Base-by-base conservation (phyloP, 306 rosid genomes). In the Spatholobus suberectus region DNA sequence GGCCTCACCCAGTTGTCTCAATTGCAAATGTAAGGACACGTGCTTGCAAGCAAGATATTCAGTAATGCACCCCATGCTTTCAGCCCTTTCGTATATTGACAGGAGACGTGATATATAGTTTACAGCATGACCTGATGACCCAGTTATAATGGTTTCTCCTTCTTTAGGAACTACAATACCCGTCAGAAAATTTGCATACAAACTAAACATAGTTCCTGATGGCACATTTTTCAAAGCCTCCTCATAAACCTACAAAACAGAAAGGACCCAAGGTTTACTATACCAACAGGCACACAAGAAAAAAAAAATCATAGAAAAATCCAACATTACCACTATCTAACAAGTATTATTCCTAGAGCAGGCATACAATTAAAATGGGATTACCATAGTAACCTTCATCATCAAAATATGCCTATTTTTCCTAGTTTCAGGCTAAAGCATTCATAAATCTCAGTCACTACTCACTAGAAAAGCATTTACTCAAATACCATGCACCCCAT, bases 1-100 rank as follows among this genome's bases (percentile, higher is more conserved):
- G 20, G 96, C 98, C 76, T 92, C 93, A 5, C 88, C 92, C 76
- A 90, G 41, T 76, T 83, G 87, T 77, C 96, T 91, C 70, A 89
- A 71, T 75, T 91, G 96, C 87, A 93, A 80, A 90, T 84, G 73
- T 38, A 93, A 77, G 62, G 92, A 84, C 63, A 96, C 73, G 8
- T 90, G 85, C 59, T 91, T 89, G 76, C 91, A 90, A 34, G 89
- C 94, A 85, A 91, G 90, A 79, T 91, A 91, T 61, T 91, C 97
- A 10, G 93, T 89, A 18, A 87, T 70, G 83, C 85, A 88, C 21
- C 89, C 91, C 83, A 78, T 84, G 41, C 86, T 84, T 83, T 91
- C 94, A 81, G 96, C 98, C 88, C 88, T 96, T 88, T 89, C 94
- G 27, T 87, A 94, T 43, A 92, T 73, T 71, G 62, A 68, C 84